These are phyloP conservation scores for Poterioochromonas sp. DNA, from an alignment of 352 stramenopile genomes.

Conservation along the genomic window DNA sequence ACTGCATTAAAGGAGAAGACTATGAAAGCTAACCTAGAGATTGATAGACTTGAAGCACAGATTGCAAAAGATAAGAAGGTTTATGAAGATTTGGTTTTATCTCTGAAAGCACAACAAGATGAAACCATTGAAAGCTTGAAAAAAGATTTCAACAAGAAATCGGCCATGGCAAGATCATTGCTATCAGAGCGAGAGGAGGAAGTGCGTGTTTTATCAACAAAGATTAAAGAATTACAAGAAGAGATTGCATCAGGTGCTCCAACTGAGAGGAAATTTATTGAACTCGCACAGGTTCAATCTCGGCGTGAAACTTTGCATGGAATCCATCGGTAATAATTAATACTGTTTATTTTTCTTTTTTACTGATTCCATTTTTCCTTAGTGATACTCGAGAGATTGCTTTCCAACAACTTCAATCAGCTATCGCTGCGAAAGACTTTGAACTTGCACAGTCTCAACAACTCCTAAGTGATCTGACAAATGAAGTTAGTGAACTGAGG, in stretches of 20 bases:
- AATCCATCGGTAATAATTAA: background rate
- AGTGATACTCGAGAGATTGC: conserved; percentile 17
- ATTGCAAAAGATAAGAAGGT: background rate
- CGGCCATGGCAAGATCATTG: background rate
- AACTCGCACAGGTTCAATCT: conserved; percentile 11
- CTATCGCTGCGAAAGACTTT: conserved; percentile 10
- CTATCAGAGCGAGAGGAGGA: conserved; percentile 25
- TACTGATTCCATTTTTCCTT: background rate
- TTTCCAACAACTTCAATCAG: conserved; percentile 12
- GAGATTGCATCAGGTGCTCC: conserved; percentile 22
- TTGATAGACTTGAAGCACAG: background rate
- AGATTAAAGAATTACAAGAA: conserved; percentile 21
- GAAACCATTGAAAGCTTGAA: conserved; percentile 4
- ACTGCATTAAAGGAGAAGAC: background rate
- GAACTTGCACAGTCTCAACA: conserved; percentile 21
- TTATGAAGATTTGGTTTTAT: background rate
- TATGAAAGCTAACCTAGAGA: background rate
- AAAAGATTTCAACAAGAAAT: background rate
- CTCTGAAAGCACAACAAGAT: background rate
- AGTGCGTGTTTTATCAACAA: background rate
- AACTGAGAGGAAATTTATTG: conserved; percentile 23
- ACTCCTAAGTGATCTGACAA: background rate
- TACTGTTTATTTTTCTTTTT: background rate
- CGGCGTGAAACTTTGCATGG: background rate
- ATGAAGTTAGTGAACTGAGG: background rate